A percentile compares a stretch with the other conserved stretches of the same genome.
phyloP scores from a whole-genome alignment of 129 eudicot species.

The Helichrysum umbraculigerum region DNA sequence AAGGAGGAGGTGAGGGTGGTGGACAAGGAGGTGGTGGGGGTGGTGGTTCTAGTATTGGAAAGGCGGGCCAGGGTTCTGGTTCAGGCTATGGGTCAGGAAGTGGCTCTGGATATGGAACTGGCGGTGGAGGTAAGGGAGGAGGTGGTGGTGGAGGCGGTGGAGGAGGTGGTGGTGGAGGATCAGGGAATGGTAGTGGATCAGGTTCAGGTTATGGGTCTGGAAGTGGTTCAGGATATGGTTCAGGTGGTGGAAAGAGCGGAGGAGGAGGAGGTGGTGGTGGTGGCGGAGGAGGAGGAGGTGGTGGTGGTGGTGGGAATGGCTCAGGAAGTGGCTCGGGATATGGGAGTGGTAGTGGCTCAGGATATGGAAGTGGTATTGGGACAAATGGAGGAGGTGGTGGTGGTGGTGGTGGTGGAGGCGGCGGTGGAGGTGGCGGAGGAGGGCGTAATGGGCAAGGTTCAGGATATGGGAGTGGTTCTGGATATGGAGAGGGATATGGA shows the following conservation, averaged over 20 bases:
- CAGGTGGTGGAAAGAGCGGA: conserved; percentile 42
- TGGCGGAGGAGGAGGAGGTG: conserved; percentile 37
- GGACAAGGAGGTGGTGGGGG: conserved; percentile 55
- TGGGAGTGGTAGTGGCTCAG: conserved; percentile 49
- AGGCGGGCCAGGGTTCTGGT: conserved; percentile 41
- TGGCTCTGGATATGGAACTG: conserved; percentile 58
- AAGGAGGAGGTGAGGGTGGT: conserved; percentile 51
- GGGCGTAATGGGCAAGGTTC: conserved; percentile 40
- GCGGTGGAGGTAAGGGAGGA: conserved; percentile 39
- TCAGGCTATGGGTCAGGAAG: conserved; percentile 55
- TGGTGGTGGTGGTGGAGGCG: conserved; percentile 29
- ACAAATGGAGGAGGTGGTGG: conserved; percentile 31
- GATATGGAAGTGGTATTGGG: conserved; percentile 42
- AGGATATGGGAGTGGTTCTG: conserved; percentile 59
- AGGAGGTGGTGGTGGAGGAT: conserved; percentile 51
- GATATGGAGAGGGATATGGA: conserved; percentile 52
- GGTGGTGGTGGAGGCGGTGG: conserved; percentile 54
- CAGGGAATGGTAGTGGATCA: conserved; percentile 48
- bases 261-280: conserved; percentile 47
- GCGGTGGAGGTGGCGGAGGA: conserved; percentile 34
- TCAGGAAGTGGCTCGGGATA: conserved; percentile 49
- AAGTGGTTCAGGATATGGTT: conserved; percentile 50
- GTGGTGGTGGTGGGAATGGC: conserved; percentile 37
- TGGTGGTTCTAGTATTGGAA: conserved; percentile 36
- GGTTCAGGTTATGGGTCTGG: conserved; percentile 66